These are phyloP conservation scores for Pseudogymnoascus sp. DNA, from an alignment of 2,329 filamentous ascomycete species.

Conservation along the genomic window DNA sequence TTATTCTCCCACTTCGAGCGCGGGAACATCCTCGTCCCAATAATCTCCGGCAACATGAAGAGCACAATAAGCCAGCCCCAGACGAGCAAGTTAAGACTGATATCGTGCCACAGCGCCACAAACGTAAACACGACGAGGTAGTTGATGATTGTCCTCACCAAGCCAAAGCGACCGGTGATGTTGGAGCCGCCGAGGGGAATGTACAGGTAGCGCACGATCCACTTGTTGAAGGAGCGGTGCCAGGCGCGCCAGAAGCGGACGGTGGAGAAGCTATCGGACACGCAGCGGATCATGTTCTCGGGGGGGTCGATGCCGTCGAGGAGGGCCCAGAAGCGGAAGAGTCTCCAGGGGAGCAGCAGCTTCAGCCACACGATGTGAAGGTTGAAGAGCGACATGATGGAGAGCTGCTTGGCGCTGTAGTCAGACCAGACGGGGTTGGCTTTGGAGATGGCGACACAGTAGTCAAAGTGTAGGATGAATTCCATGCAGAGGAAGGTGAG, in stretches of 20 bases:
- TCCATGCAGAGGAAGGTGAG: conserved; percentile 83
- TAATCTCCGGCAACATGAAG: conserved; percentile 84
- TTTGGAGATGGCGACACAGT: conserved; percentile 86
- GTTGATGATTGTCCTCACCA: conserved; percentile 57
- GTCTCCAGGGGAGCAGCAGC: conserved; percentile 91
- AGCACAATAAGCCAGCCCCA: conserved; percentile 97
- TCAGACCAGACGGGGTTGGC: conserved; percentile 67
- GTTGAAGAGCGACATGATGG: conserved; percentile 89
- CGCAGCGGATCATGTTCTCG: conserved; percentile 97
- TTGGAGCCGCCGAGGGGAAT: conserved; percentile 73
- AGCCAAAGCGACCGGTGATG: conserved; percentile 36
- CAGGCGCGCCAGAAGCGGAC: conserved; percentile 91
- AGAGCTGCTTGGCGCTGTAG: conserved; percentile 81
- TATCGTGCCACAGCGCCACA: conserved; percentile 96
- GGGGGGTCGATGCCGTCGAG: conserved; percentile 87
- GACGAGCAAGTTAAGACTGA: conserved; percentile 78
- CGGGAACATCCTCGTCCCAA: conserved; percentile 65
- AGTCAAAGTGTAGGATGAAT: conserved; percentile 81
- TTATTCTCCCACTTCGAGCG: conserved; percentile 54
- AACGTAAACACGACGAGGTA: conserved; percentile 89
- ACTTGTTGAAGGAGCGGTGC: conserved; percentile 93
- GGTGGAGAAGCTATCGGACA: conserved; percentile 88
- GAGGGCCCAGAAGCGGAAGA: conserved; percentile 94
- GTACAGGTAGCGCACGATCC: conserved; percentile 90
- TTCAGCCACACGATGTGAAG: conserved; percentile 98